phyloP scores from a whole-genome alignment of 2,329 filamentous ascomycete genomes.

The Lasiodiplodia sp. region DNA sequence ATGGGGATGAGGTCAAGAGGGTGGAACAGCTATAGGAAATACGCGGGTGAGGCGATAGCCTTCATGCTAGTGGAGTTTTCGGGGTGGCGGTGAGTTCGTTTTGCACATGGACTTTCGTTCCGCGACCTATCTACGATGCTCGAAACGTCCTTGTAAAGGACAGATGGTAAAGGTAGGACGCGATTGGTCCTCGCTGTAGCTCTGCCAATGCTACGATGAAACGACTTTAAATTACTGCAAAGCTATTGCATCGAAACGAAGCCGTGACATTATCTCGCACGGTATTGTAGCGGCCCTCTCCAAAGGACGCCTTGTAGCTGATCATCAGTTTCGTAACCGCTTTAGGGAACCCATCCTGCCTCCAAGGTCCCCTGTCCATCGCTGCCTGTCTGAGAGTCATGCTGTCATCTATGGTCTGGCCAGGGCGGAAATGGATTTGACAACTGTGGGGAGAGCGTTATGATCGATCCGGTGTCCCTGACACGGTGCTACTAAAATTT shows the following conservation, averaged over 20 bases:
- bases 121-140: not conserved
- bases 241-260: not conserved
- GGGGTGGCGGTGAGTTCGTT: not conserved
- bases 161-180: not conserved
- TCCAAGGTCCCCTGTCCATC: not conserved
- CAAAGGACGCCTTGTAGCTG: not conserved
- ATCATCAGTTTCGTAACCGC: not conserved
- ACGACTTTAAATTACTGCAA: not conserved
- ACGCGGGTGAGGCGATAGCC: not conserved
- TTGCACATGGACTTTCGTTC: not conserved
- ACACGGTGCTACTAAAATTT: too few species aligned
- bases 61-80: not conserved
- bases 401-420: not conserved
- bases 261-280: not conserved
- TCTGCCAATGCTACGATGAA: not conserved
- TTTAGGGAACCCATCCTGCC: not conserved
- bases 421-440: not conserved
- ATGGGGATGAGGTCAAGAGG: conserved; percentile 63
- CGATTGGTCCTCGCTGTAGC: not conserved
- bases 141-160: not conserved
- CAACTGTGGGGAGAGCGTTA: too few species aligned
- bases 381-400: not conserved
- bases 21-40: conserved; percentile 43
- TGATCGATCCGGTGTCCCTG: too few species aligned
- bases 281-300: not conserved